Conservation (phyloP, 768 basidiomycete genomes). For the Calocybe indica region DNA sequence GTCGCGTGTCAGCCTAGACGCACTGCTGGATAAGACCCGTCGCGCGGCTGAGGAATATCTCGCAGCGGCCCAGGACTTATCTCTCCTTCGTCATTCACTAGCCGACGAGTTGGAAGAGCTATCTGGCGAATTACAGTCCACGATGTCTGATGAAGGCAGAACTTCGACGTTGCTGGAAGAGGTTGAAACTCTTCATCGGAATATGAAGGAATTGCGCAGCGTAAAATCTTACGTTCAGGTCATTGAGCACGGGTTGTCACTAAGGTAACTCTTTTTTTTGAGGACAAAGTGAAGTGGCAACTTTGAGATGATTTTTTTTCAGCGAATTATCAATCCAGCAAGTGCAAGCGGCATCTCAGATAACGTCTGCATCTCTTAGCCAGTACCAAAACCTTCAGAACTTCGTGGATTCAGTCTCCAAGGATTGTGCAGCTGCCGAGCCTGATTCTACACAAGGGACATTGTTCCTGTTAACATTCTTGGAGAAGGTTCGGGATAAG, state of each 20-base stretch:
- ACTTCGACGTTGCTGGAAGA: slow-evolving; percentile 71
- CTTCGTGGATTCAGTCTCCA: slow-evolving; percentile 47
- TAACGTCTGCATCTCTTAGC: slow-evolving; percentile 43
- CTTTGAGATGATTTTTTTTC: slow-evolving; percentile 6
- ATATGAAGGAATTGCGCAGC: slow-evolving; percentile 69
- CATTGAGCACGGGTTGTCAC: slow-evolving; percentile 59
- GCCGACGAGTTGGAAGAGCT: slow-evolving; percentile 73
- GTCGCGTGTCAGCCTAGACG: slow-evolving; percentile 44
- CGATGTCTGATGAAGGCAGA: slow-evolving; percentile 39
- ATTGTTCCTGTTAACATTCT: slow-evolving; percentile 56
- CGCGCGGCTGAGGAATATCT: slow-evolving; percentile 42
- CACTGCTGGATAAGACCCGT: slow-evolving; percentile 43
- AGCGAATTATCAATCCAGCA: slow-evolving; percentile 59
- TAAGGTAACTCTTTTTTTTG: slow-evolving; percentile 48
- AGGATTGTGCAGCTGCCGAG: slow-evolving; percentile 39
- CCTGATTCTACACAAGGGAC: slow-evolving; percentile 40
- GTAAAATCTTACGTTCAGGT: slow-evolving; percentile 74
- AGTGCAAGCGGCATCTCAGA: slow-evolving; percentile 27
- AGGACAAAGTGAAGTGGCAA: neutral
- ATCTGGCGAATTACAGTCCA: slow-evolving; percentile 57
- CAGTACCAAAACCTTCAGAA: slow-evolving; percentile 56
- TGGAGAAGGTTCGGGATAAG: slow-evolving; percentile 55
- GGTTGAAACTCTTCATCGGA: slow-evolving; percentile 72
- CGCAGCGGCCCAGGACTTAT: slow-evolving; percentile 64
- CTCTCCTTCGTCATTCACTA: slow-evolving; percentile 70